Conservation (phyloP, 495 filamentous ascomycete species). For the Penicillium macrosclerotiorum region DNA sequence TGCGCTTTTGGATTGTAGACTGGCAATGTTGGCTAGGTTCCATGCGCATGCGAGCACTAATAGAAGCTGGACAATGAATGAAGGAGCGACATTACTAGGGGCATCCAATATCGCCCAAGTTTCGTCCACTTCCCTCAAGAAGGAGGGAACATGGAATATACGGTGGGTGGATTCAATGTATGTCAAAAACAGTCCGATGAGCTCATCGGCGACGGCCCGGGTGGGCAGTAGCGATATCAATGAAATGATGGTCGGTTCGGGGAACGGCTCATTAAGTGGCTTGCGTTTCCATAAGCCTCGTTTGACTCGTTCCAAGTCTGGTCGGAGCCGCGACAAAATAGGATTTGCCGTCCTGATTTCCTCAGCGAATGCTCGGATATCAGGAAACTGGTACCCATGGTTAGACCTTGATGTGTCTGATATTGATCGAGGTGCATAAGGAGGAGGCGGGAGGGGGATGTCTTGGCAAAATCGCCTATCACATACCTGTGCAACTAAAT, state of each 20-base stretch:
- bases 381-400: conserved; percentile 32
- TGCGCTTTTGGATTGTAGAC: conserved; percentile 50
- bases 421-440: no score
- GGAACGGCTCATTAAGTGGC: conserved; percentile 33
- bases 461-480: no score
- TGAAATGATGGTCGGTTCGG: conserved; percentile 29
- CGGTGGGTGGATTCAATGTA: conserved; percentile 56
- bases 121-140: conserved; percentile 50
- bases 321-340: conserved; percentile 35
- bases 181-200: conserved; percentile 51
- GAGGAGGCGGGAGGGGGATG: no score
- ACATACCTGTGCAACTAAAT: conserved; percentile 41
- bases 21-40: conserved; percentile 33
- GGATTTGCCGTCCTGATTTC: conserved; percentile 40
- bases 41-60: conserved; percentile 64
- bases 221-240: conserved; percentile 36
- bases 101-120: conserved; percentile 43
- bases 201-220: conserved; percentile 47
- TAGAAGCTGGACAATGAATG: conserved; percentile 59
- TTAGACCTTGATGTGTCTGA: no score
- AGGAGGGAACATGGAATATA: conserved; percentile 58
- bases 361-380: conserved; percentile 41
- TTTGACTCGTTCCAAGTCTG: conserved; percentile 35
- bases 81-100: conserved; percentile 27
- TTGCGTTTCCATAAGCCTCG: conserved; percentile 35